Evolutionary conservation across 2,329 filamentous ascomycete genomes (phyloP).

Genomic region (Fusarium nelsonii): DNA sequence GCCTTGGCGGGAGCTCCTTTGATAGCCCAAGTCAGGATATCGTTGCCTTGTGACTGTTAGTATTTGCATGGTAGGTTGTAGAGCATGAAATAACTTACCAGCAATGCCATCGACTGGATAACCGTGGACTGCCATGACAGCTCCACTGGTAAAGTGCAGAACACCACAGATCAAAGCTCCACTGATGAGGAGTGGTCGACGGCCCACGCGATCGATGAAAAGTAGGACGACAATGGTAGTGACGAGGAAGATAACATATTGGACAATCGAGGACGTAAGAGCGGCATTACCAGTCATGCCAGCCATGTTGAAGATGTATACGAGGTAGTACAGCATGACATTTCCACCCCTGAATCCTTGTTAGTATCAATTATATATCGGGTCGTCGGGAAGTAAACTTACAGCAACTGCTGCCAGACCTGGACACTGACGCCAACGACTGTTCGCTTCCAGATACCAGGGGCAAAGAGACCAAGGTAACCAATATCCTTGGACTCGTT

Average conservation of each 20-base stretch:
- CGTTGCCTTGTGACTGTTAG: slow-evolving; percentile 54
- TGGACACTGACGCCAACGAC: slow-evolving; percentile 64
- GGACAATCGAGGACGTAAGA: slow-evolving; percentile 65
- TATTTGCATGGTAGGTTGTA: not conserved
- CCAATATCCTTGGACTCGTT: slow-evolving; percentile 55
- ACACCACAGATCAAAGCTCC: slow-evolving; percentile 61
- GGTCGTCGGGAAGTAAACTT: not conserved
- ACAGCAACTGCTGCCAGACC: slow-evolving; percentile 65
- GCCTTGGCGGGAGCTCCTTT: slow-evolving; percentile 60
- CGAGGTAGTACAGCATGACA: slow-evolving; percentile 70
- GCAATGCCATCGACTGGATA: slow-evolving; percentile 58
- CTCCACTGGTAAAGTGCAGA: slow-evolving; percentile 62
- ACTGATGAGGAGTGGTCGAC: slow-evolving; percentile 60
- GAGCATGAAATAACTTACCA: slow-evolving; percentile 26
- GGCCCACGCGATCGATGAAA: slow-evolving; percentile 63
- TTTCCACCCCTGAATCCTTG: slow-evolving; percentile 58
- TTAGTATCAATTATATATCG: slow-evolving; percentile 4
- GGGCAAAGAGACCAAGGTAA: slow-evolving; percentile 60
- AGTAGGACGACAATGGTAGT: slow-evolving; percentile 64
- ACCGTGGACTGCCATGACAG: slow-evolving; percentile 63
- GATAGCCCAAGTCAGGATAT: slow-evolving; percentile 61
- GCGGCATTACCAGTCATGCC: slow-evolving; percentile 58
- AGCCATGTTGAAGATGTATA: slow-evolving; percentile 73
- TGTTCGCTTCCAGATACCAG: slow-evolving; percentile 63
- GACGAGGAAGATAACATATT: slow-evolving; percentile 68